Conservation (phyloP, 139 green algal species). For the Microglena sp. region DNA sequence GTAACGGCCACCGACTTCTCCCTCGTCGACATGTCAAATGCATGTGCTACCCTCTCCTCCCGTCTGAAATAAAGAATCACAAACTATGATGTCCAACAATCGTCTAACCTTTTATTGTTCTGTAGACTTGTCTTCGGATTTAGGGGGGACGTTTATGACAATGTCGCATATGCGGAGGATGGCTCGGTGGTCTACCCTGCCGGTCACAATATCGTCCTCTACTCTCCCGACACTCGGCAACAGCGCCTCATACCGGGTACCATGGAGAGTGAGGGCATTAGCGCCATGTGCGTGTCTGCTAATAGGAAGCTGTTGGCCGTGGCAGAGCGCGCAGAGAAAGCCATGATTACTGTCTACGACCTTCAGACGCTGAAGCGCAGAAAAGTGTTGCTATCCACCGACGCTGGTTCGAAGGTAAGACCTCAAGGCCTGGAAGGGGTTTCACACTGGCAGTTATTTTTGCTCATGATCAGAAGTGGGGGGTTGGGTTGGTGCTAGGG, state of each 20-base stretch:
- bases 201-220: conserved; percentile 70
- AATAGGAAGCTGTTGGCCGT: conserved; percentile 69
- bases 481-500: too few relatives aligned
- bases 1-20: neutral
- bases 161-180: conserved; percentile 69
- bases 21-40: neutral
- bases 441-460: too few relatives aligned
- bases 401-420: conserved; percentile 58
- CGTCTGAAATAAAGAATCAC: too few relatives aligned
- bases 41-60: neutral
- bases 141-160: conserved; percentile 51
- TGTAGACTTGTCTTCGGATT: conserved; percentile 77
- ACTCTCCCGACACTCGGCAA: conserved; percentile 44
- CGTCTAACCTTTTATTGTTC: too few relatives aligned
- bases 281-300: conserved; percentile 54
- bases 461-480: too few relatives aligned
- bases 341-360: conserved; percentile 75
- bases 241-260: conserved; percentile 61
- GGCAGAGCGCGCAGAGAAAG: conserved; percentile 69
- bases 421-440: too few relatives aligned
- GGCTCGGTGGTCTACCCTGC: conserved; percentile 61
- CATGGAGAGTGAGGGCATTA: conserved; percentile 63
- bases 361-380: conserved; percentile 76
- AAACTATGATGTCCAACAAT: too few relatives aligned
- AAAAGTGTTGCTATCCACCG: conserved; percentile 62